These are phyloP conservation scores for Diaporthe vaccinii DNA, from an alignment of 2,329 filamentous ascomycete species.

Conservation along the genomic window DNA sequence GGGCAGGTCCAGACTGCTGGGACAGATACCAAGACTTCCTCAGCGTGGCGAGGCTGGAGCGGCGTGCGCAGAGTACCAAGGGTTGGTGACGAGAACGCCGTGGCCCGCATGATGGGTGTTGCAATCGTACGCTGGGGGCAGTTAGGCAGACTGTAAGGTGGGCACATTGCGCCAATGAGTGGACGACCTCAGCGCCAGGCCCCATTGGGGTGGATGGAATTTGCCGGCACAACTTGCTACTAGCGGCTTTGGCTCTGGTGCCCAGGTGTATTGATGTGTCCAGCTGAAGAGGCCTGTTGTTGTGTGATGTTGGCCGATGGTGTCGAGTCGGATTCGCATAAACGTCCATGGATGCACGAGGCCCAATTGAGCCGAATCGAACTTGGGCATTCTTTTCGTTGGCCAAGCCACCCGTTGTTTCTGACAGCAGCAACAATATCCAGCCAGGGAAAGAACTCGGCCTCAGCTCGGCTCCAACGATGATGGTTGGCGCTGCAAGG, in stretches of 20 bases:
- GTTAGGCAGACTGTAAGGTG: not conserved
- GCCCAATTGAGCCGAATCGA: not conserved
- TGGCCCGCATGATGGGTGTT: slow-evolving; percentile 22
- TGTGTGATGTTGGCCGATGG: slow-evolving; percentile 11
- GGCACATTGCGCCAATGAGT: not conserved
- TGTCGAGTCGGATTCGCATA: not conserved
- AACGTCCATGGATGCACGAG: not conserved
- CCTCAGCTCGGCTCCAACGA: not conserved
- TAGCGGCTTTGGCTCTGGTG: slow-evolving; percentile 14
- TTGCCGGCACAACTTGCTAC: slow-evolving; percentile 10
- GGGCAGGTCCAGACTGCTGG: slow-evolving; percentile 38
- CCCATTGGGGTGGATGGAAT: slow-evolving; percentile 10
- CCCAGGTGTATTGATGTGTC: slow-evolving; percentile 1
- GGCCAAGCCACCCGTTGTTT: slow-evolving; percentile 27
- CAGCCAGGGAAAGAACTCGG: not conserved
- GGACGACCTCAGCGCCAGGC: not conserved
- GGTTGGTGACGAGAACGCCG: slow-evolving; percentile 22
- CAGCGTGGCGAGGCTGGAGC: not conserved
- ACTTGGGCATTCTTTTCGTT: slow-evolving; percentile 6
- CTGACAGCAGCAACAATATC: slow-evolving; percentile 19
- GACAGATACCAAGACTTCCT: slow-evolving; percentile 21
- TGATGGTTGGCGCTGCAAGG: slow-evolving; percentile 6
- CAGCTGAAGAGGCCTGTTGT: slow-evolving; percentile 7
- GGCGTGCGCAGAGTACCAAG: slow-evolving; percentile 17
- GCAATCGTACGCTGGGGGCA: slow-evolving; percentile 20